Evolutionary conservation across 768 basidiomycete species (phyloP).

Genomic region (Termitomyces sp.): DNA sequence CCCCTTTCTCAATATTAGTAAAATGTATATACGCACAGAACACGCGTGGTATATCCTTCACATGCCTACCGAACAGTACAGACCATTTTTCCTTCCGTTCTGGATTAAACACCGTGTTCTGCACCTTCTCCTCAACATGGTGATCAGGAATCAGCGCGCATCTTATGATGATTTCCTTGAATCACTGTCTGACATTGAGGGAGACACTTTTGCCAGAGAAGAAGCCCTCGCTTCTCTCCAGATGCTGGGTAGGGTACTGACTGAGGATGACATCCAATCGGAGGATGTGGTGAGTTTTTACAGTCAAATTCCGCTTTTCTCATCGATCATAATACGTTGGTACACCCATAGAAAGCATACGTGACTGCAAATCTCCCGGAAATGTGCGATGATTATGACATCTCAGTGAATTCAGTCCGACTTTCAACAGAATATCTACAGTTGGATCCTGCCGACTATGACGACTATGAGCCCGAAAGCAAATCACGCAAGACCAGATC

Average conservation of each 20-base stretch:
- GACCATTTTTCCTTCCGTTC: conserved; percentile 40
- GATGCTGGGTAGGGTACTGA: conserved; percentile 43
- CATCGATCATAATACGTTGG: not conserved
- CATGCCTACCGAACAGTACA: conserved; percentile 42
- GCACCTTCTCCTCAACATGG: conserved; percentile 40
- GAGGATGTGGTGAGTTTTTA: conserved; percentile 41
- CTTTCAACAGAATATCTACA: conserved; percentile 5
- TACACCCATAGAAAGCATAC: conserved; percentile 38
- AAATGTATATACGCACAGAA: conserved; percentile 59
- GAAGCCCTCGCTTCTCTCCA: conserved; percentile 22
- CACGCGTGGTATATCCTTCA: conserved; percentile 71
- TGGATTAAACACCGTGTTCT: conserved; percentile 48
- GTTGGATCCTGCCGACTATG: conserved; percentile 1
- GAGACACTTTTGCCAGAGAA: conserved; percentile 9
- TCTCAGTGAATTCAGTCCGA: not conserved
- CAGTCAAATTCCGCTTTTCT: not conserved
- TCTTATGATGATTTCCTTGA: conserved; percentile 37
- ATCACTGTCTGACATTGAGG: conserved; percentile 25
- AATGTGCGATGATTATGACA: conserved; percentile 22
- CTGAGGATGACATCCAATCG: conserved; percentile 37
- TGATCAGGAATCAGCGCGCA: conserved; percentile 29
- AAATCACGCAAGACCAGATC: conserved; percentile 9
- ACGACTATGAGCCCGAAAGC: conserved; percentile 3
- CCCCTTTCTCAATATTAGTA: conserved; percentile 30
- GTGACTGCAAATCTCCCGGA: conserved; percentile 33